Conservation (phyloP, 2,329 filamentous ascomycete species). For the Madurella mycetomatis region DNA sequence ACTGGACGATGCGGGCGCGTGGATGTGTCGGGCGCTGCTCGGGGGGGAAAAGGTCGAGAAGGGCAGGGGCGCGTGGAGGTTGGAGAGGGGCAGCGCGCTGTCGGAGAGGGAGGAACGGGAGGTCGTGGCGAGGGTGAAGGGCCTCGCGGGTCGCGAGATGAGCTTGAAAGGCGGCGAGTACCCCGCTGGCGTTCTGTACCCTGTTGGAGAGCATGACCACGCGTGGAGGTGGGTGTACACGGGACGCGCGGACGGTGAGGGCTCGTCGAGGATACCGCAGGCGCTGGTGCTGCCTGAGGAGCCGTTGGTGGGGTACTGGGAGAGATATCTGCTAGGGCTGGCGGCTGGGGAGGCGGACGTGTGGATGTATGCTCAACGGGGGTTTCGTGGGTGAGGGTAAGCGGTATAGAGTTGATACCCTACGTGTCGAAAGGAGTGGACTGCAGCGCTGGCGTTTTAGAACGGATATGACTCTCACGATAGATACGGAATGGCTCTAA, state of each 20-base stretch:
- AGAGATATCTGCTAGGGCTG: constrained; percentile 29
- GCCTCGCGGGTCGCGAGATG: constrained; percentile 15
- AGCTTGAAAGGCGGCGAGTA: constrained; percentile 16
- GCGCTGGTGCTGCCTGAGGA: constrained; percentile 29
- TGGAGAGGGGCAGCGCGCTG: constrained; percentile 19
- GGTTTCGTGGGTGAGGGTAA: not conserved
- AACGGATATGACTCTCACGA: too few relatives aligned
- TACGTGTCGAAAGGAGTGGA: too few relatives aligned
- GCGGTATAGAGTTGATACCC: too few relatives aligned
- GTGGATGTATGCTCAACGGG: constrained; percentile 24
- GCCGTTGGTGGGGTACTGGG: constrained; percentile 33
- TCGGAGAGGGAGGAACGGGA: constrained; percentile 5
- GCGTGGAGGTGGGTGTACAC: constrained; percentile 31
- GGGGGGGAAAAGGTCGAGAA: constrained; percentile 1
- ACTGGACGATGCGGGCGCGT: constrained; percentile 33
- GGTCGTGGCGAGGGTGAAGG: constrained; percentile 1
- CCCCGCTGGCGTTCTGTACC: constrained; percentile 24
- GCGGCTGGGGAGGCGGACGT: constrained; percentile 27
- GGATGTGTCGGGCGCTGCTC: constrained; percentile 29
- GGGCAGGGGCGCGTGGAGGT: constrained; percentile 24
- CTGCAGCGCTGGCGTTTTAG: too few relatives aligned
- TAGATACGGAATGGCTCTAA: too few relatives aligned
- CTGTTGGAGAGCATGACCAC: constrained; percentile 25
- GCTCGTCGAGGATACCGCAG: constrained; percentile 22
- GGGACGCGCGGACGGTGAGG: constrained; percentile 14